phyloP scores from a whole-genome alignment of 1,284 basidiomycete genomes.

The Puccinia horiana region DNA sequence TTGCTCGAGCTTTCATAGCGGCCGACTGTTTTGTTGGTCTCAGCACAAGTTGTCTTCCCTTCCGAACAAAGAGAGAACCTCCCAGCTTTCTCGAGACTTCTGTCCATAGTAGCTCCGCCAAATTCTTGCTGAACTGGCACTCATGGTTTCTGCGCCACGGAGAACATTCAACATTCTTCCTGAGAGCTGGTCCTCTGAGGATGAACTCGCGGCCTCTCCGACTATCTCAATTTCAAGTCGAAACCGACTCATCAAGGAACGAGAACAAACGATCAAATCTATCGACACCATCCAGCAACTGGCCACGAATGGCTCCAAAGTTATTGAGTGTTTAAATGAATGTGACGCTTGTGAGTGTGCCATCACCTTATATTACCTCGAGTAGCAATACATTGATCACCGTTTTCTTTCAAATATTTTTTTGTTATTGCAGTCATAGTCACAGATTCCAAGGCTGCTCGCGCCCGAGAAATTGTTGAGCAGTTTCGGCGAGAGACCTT shows the following conservation, averaged over 20 bases:
- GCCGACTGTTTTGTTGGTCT: neutral
- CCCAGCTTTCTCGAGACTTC: neutral
- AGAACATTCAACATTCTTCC: neutral
- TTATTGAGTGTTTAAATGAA: constrained; percentile 17
- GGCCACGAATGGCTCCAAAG: neutral
- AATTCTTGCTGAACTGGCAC: neutral
- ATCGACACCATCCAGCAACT: constrained; percentile 15
- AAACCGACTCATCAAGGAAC: constrained; percentile 13
- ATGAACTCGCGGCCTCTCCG: constrained; percentile 3
- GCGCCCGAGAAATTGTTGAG: constrained; percentile 24
- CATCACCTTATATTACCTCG: neutral
- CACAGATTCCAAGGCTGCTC: constrained; percentile 12
- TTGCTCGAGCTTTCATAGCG: neutral
- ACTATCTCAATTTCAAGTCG: neutral
- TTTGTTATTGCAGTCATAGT: constrained; percentile 9
- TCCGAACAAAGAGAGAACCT: neutral
- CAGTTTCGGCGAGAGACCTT: constrained; percentile 26
- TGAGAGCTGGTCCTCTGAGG: constrained; percentile 27
- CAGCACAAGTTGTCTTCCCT: neutral
- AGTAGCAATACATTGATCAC: too few relatives aligned
- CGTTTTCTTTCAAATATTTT: neutral
- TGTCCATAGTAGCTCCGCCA: neutral
- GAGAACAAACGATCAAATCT: neutral
- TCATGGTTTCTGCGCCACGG: constrained; percentile 5
- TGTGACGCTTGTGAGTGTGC: constrained; percentile 18